Percentiles rank a stretch among this genome's conserved stretches.
These are phyloP conservation scores for Calonectria naviculata DNA, from an alignment of 2,329 filamentous ascomycete genomes.

Conservation along the genomic window DNA sequence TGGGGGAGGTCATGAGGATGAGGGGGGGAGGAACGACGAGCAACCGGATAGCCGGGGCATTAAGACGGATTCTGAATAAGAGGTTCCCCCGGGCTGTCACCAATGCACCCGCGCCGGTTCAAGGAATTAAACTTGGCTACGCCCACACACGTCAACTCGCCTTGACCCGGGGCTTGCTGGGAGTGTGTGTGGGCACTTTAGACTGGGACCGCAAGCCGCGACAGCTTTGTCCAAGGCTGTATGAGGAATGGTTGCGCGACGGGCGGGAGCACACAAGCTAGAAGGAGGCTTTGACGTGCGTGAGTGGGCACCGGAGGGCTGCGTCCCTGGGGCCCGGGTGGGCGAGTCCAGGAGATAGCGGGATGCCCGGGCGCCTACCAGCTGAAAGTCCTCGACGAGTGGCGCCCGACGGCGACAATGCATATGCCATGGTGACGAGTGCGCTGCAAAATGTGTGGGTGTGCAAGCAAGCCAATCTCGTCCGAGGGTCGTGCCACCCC, in stretches of 20 bases:
- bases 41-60: constrained; percentile 1
- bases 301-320: constrained; percentile 4
- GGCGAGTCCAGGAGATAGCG: neutral
- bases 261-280: constrained; percentile 3
- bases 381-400: constrained; percentile 13
- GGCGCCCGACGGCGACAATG: neutral
- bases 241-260: constrained; percentile 11
- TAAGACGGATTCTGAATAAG: neutral
- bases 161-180: constrained; percentile 4
- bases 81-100: constrained; percentile 4
- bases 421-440: neutral
- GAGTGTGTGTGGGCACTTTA: constrained; percentile 9
- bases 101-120: neutral
- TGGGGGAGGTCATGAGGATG: neutral
- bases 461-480: neutral
- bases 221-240: neutral
- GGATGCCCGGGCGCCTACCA: constrained; percentile 1
- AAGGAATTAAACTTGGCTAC: constrained; percentile 12
- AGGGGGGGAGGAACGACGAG: neutral
- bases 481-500: neutral
- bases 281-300: constrained; percentile 4
- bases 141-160: constrained; percentile 10
- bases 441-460: neutral
- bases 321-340: neutral
- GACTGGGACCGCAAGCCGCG: neutral